Evolutionary conservation across 108 stramenopile genomes (phyloP).

Genomic region (Schizochytrium sp.): DNA sequence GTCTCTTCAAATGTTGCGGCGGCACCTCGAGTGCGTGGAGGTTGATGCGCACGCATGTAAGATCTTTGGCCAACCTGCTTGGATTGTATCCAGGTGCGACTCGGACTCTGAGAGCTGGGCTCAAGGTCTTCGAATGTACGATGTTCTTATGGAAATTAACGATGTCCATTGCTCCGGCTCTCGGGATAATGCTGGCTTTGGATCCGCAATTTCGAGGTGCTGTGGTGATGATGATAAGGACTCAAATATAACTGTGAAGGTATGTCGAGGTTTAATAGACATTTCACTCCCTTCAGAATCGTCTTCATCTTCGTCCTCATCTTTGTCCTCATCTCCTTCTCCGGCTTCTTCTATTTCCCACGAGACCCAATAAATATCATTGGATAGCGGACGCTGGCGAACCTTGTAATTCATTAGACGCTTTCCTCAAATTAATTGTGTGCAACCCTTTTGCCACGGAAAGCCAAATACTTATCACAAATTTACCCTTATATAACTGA

Average conservation of each 20-base stretch:
- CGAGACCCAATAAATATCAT: background rate
- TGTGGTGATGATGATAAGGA: background rate
- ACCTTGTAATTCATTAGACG: no score
- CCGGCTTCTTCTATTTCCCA: background rate
- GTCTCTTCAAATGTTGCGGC: background rate
- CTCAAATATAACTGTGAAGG: background rate
- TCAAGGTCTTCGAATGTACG: background rate
- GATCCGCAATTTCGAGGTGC: background rate
- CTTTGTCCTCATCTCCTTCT: background rate
- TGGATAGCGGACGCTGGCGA: no score
- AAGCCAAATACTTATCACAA: no score
- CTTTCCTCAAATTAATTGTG: no score
- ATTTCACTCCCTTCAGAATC: background rate
- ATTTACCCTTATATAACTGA: no score
- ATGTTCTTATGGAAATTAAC: background rate
- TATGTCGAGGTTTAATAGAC: background rate
- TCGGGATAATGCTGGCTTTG: background rate
- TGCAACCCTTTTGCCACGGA: no score
- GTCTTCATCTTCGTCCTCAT: background rate
- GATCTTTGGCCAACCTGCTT: background rate
- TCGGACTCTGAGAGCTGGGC: background rate
- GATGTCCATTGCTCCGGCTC: background rate
- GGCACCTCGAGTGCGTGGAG: background rate
- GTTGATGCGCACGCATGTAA: background rate
- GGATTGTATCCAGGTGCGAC: background rate